Evolutionary conservation across 345 rosid genomes (phyloP), one percentile per base, ranked within the genome.

Genomic region (Turnera subulata): DNA sequence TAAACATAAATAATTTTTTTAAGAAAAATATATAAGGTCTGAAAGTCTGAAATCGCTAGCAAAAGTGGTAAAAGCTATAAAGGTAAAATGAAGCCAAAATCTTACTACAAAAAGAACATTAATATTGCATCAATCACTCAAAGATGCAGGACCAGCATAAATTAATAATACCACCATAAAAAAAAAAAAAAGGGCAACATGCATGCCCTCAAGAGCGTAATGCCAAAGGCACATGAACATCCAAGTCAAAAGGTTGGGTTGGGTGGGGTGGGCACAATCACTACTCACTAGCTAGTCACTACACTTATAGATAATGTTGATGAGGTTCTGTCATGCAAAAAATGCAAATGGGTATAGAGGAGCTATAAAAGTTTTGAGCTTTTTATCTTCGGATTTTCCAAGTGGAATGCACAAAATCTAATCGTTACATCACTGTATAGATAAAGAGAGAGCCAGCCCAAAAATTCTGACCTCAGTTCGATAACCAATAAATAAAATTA

Each of bases 261-360:
- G 26, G 52, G 11, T 40, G 39, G 22, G 63, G 54, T 42, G 46
- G 64, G 44, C 54, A 43, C 58, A 26, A 53, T 33, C 70, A 61
- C 46, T 12, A 2, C 11, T 39, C 57, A 46, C n/a, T n/a, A n/a
- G n/a, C n/a, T n/a, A n/a, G n/a, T 53, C 40, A 46, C 49, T 40
- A 4, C 33, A 9, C 35, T 51, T 20, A 12, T 17, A 51, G 24
- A 48, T 48, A 39, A 61, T 42, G 43, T 9, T 45, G 14, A 6
- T 18, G 8, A 8, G 35, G 35, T 29, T 29, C n/a, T 29, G 35
- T 29, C 35, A 4, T 3, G 35, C 35, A 29, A 29, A 29, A 29
- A 29, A 29, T 29, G 35, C 35, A 29, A 3, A 29, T 3, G 49
- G 17, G 9, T n/a, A n/a, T n/a, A n/a, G n/a, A n/a, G 49, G 14